A percentile compares a stretch with the other conserved stretches of the same genome.
These are phyloP conservation scores for Xanthoceras sorbifolium DNA, from an alignment of 345 rosid genomes.

Conservation along the genomic window DNA sequence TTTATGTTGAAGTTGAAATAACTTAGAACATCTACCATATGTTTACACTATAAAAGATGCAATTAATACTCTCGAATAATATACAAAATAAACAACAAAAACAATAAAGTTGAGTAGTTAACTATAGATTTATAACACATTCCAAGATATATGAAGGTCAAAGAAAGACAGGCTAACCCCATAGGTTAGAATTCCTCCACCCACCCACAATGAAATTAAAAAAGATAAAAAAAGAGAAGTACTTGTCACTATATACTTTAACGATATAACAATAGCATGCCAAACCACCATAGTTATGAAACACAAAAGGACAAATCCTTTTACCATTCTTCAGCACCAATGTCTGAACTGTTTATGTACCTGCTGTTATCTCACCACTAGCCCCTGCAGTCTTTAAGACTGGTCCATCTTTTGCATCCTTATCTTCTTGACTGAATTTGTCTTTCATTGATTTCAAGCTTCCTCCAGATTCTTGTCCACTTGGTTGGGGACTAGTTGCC, in stretches of 20 bases:
- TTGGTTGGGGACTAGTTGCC: conserved; percentile 92
- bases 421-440: conserved; percentile 63
- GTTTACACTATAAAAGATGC: too few species aligned
- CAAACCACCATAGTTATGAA: neutral
- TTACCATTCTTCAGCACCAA: neutral
- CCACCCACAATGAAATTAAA: too few species aligned
- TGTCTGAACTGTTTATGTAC: conserved; percentile 30
- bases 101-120: too few species aligned
- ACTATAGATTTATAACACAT: too few species aligned
- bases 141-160: too few species aligned
- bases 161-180: too few species aligned
- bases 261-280: neutral
- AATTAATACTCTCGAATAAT: too few species aligned
- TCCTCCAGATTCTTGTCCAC: conserved; percentile 69
- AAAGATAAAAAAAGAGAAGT: neutral
- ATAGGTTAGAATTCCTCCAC: too few species aligned
- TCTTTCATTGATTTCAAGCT: conserved; percentile 89
- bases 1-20: neutral
- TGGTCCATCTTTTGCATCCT: conserved; percentile 77
- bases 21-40: neutral
- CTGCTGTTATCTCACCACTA: conserved; percentile 96
- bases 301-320: neutral
- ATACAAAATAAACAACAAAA: too few species aligned
- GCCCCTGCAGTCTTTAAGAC: conserved; percentile 89
- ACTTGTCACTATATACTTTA: neutral